Conservation (phyloP, 139 green algal species). For the Deuterostichococcus epilithicus region DNA sequence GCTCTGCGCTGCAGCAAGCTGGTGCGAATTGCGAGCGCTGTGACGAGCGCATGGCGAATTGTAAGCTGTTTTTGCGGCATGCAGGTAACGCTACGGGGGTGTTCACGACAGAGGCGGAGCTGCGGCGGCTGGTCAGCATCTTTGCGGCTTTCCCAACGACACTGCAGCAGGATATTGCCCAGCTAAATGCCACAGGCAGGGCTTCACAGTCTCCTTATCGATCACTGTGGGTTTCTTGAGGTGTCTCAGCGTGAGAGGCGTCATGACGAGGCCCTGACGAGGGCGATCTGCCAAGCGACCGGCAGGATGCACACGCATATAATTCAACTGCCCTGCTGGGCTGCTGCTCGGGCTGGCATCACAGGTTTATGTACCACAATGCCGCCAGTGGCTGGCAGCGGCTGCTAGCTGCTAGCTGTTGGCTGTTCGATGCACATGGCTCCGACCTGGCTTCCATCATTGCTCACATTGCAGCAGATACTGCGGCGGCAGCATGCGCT, state of each 20-base stretch:
- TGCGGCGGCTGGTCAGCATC: background rate
- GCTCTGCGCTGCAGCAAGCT: too few species aligned
- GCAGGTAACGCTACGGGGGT: background rate
- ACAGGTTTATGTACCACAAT: too few species aligned
- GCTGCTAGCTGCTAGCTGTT: too few species aligned
- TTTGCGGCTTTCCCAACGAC: background rate
- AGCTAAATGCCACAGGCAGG: background rate
- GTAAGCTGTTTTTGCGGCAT: too few species aligned
- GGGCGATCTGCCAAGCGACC: too few species aligned
- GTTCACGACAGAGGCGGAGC: background rate
- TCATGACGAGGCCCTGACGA: too few species aligned
- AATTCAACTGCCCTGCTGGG: too few species aligned
- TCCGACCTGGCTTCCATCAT: too few species aligned
- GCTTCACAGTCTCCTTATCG: background rate
- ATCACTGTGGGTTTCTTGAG: too few species aligned
- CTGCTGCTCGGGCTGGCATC: background rate
- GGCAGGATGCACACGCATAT: background rate
- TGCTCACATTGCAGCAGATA: background rate
- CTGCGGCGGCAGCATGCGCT: background rate
- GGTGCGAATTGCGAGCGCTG: background rate
- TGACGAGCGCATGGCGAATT: background rate
- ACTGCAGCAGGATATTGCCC: background rate
- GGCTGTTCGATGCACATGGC: too few species aligned
- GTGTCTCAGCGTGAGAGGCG: too few species aligned
- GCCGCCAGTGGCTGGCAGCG: too few species aligned